Conservation (phyloP, 345 rosid genomes). For the Eucalyptus sp. region DNA sequence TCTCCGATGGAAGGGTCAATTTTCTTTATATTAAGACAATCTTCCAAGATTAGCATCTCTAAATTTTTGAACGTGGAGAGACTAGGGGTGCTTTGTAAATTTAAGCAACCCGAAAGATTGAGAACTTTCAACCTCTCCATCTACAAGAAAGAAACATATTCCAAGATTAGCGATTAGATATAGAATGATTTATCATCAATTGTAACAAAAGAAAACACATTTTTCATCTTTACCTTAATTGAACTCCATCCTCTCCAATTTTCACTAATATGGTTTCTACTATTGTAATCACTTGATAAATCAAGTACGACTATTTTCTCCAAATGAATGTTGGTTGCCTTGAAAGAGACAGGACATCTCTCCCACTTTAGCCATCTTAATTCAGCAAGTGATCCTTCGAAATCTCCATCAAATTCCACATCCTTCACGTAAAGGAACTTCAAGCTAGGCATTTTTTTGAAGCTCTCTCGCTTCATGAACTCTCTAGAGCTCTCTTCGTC, state of each 20-base stretch:
- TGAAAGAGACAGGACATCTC: background rate
- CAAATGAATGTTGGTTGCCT: background rate
- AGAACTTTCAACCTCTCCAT: no score
- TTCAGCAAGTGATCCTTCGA: background rate
- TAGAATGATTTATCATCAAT: no score
- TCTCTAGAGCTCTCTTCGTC: background rate
- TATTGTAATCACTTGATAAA: background rate
- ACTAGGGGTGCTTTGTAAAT: background rate
- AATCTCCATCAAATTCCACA: background rate
- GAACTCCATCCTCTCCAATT: no score
- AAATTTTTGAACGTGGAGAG: no score
- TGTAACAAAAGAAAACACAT: no score
- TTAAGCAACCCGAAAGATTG: background rate
- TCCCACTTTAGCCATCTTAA: background rate
- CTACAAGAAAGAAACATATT: no score
- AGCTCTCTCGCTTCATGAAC: background rate
- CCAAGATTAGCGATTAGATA: no score
- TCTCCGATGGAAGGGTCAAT: background rate
- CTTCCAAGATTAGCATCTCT: background rate
- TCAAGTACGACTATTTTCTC: background rate
- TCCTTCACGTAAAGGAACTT: background rate
- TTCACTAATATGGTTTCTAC: background rate
- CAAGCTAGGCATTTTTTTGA: background rate
- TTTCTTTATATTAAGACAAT: background rate
- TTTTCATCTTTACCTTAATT: no score